Evolutionary conservation across 192 early-diverging fungal species (phyloP).

Genomic region (Coemansia sp.): DNA sequence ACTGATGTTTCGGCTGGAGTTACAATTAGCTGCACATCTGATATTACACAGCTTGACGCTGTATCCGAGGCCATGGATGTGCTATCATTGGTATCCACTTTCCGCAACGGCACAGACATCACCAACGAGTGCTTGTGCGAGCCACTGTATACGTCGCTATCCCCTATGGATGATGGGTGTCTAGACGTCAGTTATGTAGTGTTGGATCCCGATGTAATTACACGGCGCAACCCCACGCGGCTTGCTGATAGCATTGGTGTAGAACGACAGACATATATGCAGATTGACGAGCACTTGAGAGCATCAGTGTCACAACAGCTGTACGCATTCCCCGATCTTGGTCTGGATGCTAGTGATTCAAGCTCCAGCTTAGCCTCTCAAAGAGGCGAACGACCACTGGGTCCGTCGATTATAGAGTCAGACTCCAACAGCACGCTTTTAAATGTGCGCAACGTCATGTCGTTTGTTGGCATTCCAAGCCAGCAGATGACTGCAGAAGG

Average conservation of each 20-base stretch:
- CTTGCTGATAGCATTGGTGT: conserved; percentile 20
- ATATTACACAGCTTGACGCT: conserved; percentile 6
- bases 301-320: background rate
- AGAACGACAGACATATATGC: background rate
- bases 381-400: background rate
- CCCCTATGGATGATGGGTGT: conserved; percentile 39
- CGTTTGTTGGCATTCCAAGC: background rate
- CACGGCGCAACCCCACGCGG: conserved; percentile 19
- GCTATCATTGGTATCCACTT: conserved; percentile 22
- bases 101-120: conserved; percentile 6
- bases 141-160: conserved; percentile 21
- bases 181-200: conserved; percentile 38
- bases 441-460: background rate
- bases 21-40: background rate
- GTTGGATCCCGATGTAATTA: conserved; percentile 28
- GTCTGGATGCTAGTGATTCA: background rate
- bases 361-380: background rate
- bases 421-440: background rate
- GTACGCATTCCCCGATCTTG: background rate
- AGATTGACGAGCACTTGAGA: conserved; percentile 14
- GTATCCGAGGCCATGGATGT: conserved; percentile 22
- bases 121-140: conserved; percentile 25
- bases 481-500: background rate
- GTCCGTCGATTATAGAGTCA: background rate
- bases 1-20: background rate